A percentile compares a stretch with the other conserved stretches of the same genome.
Evolutionary conservation across 257 asterid species (phyloP).

Genomic region (Misopates orontium): DNA sequence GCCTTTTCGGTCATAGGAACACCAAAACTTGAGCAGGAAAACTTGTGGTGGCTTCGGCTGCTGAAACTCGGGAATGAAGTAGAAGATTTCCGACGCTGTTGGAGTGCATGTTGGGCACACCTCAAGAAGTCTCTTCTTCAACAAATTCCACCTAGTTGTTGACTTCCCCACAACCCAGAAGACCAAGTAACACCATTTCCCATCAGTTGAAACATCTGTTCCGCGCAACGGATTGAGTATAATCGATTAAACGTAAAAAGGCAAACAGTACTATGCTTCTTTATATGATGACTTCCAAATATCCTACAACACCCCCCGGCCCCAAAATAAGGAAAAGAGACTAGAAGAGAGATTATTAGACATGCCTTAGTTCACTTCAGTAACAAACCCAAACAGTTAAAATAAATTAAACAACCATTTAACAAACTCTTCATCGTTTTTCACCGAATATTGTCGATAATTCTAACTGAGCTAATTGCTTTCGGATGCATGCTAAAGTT

Average conservation of each 20-base stretch:
- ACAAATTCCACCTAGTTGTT: slow-evolving; percentile 51
- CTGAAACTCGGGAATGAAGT: slow-evolving; percentile 63
- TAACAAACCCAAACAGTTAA: not conserved
- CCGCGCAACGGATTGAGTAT: slow-evolving; percentile 12
- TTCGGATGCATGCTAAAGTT: slow-evolving; percentile 5
- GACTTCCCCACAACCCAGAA: slow-evolving; percentile 70
- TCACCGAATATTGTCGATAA: not conserved
- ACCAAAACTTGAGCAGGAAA: slow-evolving; percentile 69
- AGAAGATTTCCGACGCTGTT: slow-evolving; percentile 57
- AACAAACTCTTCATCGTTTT: not conserved
- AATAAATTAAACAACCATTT: too few species aligned
- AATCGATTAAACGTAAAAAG: not conserved
- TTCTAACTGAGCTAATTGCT: not conserved
- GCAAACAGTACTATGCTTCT: too few species aligned
- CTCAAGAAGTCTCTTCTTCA: slow-evolving; percentile 62
- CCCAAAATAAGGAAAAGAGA: too few species aligned
- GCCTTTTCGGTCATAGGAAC: slow-evolving; percentile 61
- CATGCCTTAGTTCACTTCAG: too few species aligned
- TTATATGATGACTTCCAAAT: not conserved
- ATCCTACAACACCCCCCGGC: not conserved
- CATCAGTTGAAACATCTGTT: slow-evolving; percentile 74
- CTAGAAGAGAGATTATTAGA: too few species aligned
- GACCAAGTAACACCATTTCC: slow-evolving; percentile 81
- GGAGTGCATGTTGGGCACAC: slow-evolving; percentile 75
- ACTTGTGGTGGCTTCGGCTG: slow-evolving; percentile 49